phyloP scores from a whole-genome alignment of 208 protist species.

The Leishmania tropica region DNA sequence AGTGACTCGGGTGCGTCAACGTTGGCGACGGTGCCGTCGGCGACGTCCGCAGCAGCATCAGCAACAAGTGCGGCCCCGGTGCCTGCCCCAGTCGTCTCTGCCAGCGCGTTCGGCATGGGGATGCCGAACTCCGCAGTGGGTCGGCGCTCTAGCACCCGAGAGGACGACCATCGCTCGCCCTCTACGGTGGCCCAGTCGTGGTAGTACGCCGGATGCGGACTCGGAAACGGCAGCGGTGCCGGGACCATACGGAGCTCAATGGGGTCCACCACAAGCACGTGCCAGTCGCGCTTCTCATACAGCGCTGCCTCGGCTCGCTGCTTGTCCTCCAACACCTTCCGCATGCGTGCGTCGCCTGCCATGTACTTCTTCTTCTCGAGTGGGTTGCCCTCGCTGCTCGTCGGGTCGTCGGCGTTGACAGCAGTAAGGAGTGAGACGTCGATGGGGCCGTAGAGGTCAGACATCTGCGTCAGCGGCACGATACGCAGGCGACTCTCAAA shows the following conservation, averaged over 20 bases:
- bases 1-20: neutral
- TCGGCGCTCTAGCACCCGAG: slow-evolving; percentile 18
- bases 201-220: slow-evolving; percentile 68
- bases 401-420: slow-evolving; percentile 32
- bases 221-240: slow-evolving; percentile 52
- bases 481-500: slow-evolving; percentile 73
- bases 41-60: neutral
- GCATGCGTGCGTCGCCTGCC: slow-evolving; percentile 35
- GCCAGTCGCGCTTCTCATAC: slow-evolving; percentile 35
- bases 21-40: neutral
- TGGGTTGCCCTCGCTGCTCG: slow-evolving; percentile 41
- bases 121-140: slow-evolving; percentile 5
- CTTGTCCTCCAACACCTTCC: slow-evolving; percentile 30
- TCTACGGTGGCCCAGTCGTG: slow-evolving; percentile 23
- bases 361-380: slow-evolving; percentile 39
- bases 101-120: neutral
- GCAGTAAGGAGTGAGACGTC: slow-evolving; percentile 25
- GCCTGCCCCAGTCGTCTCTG: neutral
- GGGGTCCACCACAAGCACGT: slow-evolving; percentile 74
- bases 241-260: slow-evolving; percentile 37
- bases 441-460: slow-evolving; percentile 34
- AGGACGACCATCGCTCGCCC: neutral
- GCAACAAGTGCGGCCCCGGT: neutral
- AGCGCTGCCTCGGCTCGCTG: slow-evolving; percentile 21
- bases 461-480: slow-evolving; percentile 29